Evolutionary conservation across 2,329 filamentous ascomycete genomes (phyloP), one percentile per base, ranked within the genome.

Genomic region (Fusarium virguliforme): DNA sequence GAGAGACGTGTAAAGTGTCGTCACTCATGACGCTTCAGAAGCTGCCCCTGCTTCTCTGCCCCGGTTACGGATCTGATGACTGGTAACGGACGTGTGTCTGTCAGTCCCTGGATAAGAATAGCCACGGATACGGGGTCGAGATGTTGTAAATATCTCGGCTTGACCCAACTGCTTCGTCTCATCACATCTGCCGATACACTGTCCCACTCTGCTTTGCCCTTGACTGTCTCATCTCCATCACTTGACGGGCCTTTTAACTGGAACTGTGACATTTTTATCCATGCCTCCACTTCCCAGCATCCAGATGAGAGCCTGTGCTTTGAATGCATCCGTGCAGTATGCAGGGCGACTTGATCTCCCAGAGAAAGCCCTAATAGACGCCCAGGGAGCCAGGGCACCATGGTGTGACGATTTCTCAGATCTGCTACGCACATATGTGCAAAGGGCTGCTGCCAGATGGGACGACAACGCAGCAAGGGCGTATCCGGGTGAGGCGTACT

Each of bases 191-290:
- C 46, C 46, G 26, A 50, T 26, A 32, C 46, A 9, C n/a, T 50
- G 46, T 50, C 46, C 46, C 46, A 50, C 46, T 50, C 46, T 50
- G 30, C 26, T 50, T 50, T 26, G 46, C 24, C 54, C 35, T 41
- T 56, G 32, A 15, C 38, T 15, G 22, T 38, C 35, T 57, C 54
- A 57, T 57, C 54, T 57, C 51, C 54, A 13, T 57, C 30, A 30
- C 38, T 57, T 56, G 30, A 28, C 26, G 37, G 56, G 22, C 12
- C 40, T 48, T 8, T 54, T 15, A 32, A 18, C 24, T 50, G 56
- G 56, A 48, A 50, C 26, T 24, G 41, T 38, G 35, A 48, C 35
- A 60, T 51, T 60, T 60, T 30, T 60, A 48, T 50, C 32, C 41
- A 18, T 50, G 41, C n/a, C 56, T 60, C 55, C 41, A 50, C 56